Conservation (phyloP, 495 filamentous ascomycete species). For the Hypoxylon cercidicola region DNA sequence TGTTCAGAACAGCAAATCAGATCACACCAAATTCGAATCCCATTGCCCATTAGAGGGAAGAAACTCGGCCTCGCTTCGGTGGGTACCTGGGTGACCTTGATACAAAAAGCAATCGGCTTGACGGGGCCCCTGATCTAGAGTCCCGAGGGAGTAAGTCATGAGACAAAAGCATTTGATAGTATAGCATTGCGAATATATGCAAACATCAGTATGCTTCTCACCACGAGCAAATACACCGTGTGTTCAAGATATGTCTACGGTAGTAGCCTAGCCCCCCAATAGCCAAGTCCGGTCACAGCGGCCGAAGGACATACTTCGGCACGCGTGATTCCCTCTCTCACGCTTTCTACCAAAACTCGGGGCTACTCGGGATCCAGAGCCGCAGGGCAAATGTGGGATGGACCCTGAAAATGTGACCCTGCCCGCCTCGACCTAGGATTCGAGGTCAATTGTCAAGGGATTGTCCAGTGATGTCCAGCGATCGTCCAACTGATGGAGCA, state of each 20-base stretch:
- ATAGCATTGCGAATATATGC: background rate
- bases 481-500: slow-evolving; percentile 20
- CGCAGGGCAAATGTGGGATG: slow-evolving; percentile 38
- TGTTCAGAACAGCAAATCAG: slow-evolving; percentile 25
- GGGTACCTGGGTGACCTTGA: slow-evolving; percentile 32
- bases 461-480: too few relatives aligned
- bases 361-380: slow-evolving; percentile 39
- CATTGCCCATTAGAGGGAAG: slow-evolving; percentile 9
- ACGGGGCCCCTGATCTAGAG: background rate
- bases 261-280: slow-evolving; percentile 2
- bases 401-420: slow-evolving; percentile 41
- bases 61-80: slow-evolving; percentile 36
- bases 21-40: slow-evolving; percentile 12
- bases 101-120: slow-evolving; percentile 19
- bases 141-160: background rate
- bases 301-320: slow-evolving; percentile 11
- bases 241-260: too few relatives aligned
- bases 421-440: slow-evolving; percentile 12
- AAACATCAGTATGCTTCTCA: background rate
- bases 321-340: slow-evolving; percentile 29
- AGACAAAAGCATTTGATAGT: background rate
- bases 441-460: too few relatives aligned
- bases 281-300: slow-evolving; percentile 15
- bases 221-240: too few relatives aligned
- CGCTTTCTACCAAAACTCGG: slow-evolving; percentile 22